Evolutionary conservation across 305 asterid species (phyloP).

Genomic region (Fraxinus platypoda): DNA sequence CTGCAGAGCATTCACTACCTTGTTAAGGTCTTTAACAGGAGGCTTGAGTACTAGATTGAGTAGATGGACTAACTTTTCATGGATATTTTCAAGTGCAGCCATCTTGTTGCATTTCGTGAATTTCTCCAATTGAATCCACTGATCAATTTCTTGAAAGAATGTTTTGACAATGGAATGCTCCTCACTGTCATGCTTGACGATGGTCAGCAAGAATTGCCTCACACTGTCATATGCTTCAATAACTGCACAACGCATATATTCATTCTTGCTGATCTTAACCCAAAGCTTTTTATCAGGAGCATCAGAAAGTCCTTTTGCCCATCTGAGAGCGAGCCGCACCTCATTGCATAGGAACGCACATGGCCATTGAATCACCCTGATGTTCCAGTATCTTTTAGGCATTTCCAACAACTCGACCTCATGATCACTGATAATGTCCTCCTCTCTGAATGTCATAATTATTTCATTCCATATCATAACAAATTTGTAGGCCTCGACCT

Average conservation of each 20-base stretch:
- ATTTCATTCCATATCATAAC: slow-evolving; percentile 97
- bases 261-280: slow-evolving; percentile 77
- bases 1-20: slow-evolving; percentile 90
- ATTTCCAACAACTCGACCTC: slow-evolving; percentile 94
- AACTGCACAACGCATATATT: slow-evolving; percentile 87
- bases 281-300: slow-evolving; percentile 97
- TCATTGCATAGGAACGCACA: slow-evolving; percentile 89
- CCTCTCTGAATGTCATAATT: slow-evolving; percentile 82
- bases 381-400: slow-evolving; percentile 74
- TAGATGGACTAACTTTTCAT: slow-evolving; percentile 75
- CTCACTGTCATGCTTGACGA: slow-evolving; percentile 66
- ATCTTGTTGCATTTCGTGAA: slow-evolving; percentile 69
- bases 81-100: slow-evolving; percentile 63
- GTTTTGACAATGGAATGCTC: slow-evolving; percentile 79
- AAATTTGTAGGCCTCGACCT: slow-evolving; percentile 91
- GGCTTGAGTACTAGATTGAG: slow-evolving; percentile 64
- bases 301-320: slow-evolving; percentile 85
- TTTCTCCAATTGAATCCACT: slow-evolving; percentile 68
- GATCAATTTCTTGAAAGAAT: slow-evolving; percentile 82
- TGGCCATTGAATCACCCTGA: slow-evolving; percentile 96
- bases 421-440: slow-evolving; percentile 76
- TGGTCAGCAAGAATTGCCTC: slow-evolving; percentile 66
- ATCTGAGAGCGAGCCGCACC: slow-evolving; percentile 83
- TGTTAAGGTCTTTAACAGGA: slow-evolving; percentile 48
- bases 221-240: slow-evolving; percentile 83